phyloP scores from a whole-genome alignment of 345 rosid species.

The Mangifera indica region DNA sequence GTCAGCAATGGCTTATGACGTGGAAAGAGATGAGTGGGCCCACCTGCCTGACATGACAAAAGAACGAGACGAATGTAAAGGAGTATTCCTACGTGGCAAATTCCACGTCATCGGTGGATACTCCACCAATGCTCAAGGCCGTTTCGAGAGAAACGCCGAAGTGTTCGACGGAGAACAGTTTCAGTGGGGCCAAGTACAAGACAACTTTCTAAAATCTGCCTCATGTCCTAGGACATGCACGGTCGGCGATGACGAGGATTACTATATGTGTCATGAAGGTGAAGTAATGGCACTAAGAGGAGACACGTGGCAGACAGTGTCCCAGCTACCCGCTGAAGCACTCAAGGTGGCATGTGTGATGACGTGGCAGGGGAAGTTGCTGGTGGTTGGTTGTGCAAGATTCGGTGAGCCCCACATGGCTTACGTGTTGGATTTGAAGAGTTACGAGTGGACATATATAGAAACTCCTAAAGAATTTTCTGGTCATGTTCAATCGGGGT shows the following conservation, averaged over 20 bases:
- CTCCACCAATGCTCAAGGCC: conserved; percentile 68
- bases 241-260: conserved; percentile 14
- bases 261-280: conserved; percentile 45
- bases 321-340: conserved; percentile 56
- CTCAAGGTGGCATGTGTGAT: conserved; percentile 32
- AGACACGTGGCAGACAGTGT: conserved; percentile 44
- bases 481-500: conserved; percentile 68
- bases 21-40: conserved; percentile 53
- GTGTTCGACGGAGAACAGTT: conserved; percentile 39
- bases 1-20: conserved; percentile 63
- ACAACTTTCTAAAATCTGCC: conserved; percentile 29
- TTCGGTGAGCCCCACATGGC: conserved; percentile 37
- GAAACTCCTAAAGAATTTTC: conserved; percentile 31
- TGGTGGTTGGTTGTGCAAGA: conserved; percentile 55
- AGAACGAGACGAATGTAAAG: conserved; percentile 78
- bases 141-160: conserved; percentile 48
- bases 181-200: conserved; percentile 44
- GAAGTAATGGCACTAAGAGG: conserved; percentile 30
- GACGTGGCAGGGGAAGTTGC: conserved; percentile 40
- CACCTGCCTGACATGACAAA: conserved; percentile 62
- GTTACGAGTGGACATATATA: conserved; percentile 43
- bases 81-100: conserved; percentile 51
- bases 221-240: conserved; percentile 40
- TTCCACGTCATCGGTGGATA: conserved; percentile 82
- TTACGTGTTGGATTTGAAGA: conserved; percentile 35